A percentile compares a stretch with the other conserved stretches of the same genome.
Conservation (phyloP, 2,329 filamentous ascomycete genomes). For the Talaromyces amestolkiae region DNA sequence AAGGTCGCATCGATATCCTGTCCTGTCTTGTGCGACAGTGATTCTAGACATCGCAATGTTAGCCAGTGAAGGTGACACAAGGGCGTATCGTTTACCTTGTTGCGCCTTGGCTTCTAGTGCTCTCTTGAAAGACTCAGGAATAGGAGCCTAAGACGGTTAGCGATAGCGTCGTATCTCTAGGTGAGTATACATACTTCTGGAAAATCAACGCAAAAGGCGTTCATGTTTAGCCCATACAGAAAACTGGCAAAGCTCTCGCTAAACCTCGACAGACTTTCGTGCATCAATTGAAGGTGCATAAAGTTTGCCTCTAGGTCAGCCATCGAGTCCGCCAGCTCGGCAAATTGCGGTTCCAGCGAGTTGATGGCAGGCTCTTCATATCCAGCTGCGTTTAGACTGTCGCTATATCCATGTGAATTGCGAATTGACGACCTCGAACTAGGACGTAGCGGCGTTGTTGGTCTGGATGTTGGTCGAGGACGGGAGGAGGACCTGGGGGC, state of each 20-base stretch:
- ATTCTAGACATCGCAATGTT: background rate
- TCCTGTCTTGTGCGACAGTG: constrained; percentile 30
- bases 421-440: constrained; percentile 86
- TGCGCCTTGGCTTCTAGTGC: constrained; percentile 59
- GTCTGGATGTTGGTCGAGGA: constrained; percentile 65
- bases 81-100: constrained; percentile 35
- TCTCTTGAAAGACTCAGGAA: constrained; percentile 76
- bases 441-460: constrained; percentile 87
- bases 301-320: constrained; percentile 95
- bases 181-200: constrained; percentile 76
- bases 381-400: constrained; percentile 32
- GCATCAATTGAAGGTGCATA: constrained; percentile 95
- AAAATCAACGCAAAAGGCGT: constrained; percentile 97
- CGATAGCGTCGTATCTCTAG: background rate
- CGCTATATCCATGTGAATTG: constrained; percentile 62
- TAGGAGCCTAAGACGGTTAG: constrained; percentile 62
- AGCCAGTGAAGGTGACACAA: background rate
- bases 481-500: constrained; percentile 57
- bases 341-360: constrained; percentile 82
- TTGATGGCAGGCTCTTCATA: constrained; percentile 66
- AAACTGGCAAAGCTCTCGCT: constrained; percentile 96
- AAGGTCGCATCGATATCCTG: constrained; percentile 75
- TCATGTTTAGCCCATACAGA: constrained; percentile 96
- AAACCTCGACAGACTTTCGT: constrained; percentile 89
- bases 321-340: constrained; percentile 89